These are phyloP conservation scores for Apophysomyces sp. DNA, from an alignment of 371 early-diverging fungal species.

Conservation along the genomic window DNA sequence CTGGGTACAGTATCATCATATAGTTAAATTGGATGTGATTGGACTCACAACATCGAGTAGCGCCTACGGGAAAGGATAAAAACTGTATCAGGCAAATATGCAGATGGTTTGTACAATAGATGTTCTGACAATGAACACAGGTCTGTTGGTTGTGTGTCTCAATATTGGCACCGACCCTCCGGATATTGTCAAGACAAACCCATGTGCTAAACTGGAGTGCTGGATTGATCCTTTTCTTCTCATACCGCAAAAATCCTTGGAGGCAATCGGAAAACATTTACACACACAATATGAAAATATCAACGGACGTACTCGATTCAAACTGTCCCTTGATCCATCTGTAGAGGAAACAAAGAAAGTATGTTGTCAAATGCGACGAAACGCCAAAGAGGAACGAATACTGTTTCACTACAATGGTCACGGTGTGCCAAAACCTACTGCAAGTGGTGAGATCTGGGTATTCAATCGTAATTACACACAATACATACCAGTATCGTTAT, in stretches of 20 bases:
- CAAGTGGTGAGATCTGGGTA: slow-evolving; percentile 97
- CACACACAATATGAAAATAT: slow-evolving; percentile 91
- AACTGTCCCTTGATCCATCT: slow-evolving; percentile 84
- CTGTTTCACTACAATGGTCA: slow-evolving; percentile 98
- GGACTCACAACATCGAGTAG: slow-evolving; percentile 15
- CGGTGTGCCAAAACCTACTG: slow-evolving; percentile 95
- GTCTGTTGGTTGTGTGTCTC: slow-evolving; percentile 84
- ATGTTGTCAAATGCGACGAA: slow-evolving; percentile 78
- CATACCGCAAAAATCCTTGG: slow-evolving; percentile 80
- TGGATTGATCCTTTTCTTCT: slow-evolving; percentile 93
- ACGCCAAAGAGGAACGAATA: slow-evolving; percentile 91
- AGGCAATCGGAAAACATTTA: slow-evolving; percentile 87
- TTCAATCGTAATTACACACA: slow-evolving; percentile 97
- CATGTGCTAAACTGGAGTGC: slow-evolving; percentile 90
- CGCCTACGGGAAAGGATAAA: slow-evolving; percentile 47
- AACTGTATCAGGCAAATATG: slow-evolving; percentile 44
- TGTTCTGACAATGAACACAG: slow-evolving; percentile 17
- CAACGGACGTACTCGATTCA: slow-evolving; percentile 87
- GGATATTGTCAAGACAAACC: slow-evolving; percentile 85
- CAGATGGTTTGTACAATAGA: not conserved
- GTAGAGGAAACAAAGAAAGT: slow-evolving; percentile 91
- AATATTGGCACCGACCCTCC: slow-evolving; percentile 98
- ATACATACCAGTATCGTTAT: slow-evolving; percentile 93
- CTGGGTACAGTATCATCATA: slow-evolving; percentile 32
- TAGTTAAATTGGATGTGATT: not conserved